Base-by-base conservation (phyloP, 2,329 filamentous ascomycete genomes). In the Periconia digitata region DNA sequence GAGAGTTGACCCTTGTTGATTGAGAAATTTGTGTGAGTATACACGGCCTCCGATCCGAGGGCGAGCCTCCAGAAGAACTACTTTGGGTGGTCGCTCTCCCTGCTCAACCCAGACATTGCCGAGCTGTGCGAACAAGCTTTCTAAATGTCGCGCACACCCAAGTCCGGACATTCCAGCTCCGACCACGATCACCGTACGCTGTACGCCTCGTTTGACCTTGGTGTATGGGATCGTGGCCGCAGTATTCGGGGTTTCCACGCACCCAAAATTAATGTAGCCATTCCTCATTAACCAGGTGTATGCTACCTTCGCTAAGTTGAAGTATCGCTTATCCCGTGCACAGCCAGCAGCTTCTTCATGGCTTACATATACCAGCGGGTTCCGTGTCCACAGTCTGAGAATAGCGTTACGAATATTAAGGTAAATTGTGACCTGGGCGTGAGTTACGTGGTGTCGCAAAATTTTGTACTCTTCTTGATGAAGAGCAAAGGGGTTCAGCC, bases 241-340 rank as follows among this genome's bases (percentile, higher is more conserved):
- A 43, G 71, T 76, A 39, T 73, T 68, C 29, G 83, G 82, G n/a
- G 91, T 75, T 63, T 91, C 84, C 2, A 94, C 81, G 69, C 94
- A 97, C 15, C 95, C 94, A 69, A 91, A 96, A 70, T 99, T 99
- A 75, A 99, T 95, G 69, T 95, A 96, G 17, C 94, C 94, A 56
- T 88, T 85, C 51, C 92, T 86, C 47, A 92, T 79, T 16, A 99
- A 82, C 92, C 92, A 99, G 70, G 95, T 85, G 66, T 94, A 95
- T 56, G 91, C 94, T 47, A 96, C 81, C 55, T 85, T 89, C 8
- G 94, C 92, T 39, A 92, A 82, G 50, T 90, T 87, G 70, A 96
- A 96, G 85, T 91, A 97, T 45, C 91, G 85, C 45, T 81, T 79
- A 62, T 96, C 91, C 72, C 85, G 89, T 43, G 91, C 89, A 74